Evolutionary conservation across 2,329 filamentous ascomycete genomes (phyloP).

Genomic region (Graphium sp.): DNA sequence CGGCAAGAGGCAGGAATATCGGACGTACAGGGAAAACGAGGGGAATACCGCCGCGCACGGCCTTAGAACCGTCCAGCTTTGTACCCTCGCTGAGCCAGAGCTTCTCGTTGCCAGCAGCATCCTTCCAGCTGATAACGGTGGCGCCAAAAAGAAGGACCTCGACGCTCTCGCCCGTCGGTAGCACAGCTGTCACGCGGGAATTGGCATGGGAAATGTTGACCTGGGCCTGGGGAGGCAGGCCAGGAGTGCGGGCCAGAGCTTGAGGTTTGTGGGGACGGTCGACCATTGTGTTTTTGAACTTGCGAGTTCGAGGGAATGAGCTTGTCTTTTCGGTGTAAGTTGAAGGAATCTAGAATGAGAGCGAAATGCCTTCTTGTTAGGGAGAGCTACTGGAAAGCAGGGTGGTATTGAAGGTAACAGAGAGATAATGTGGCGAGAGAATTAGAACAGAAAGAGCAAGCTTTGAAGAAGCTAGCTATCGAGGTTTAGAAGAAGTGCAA

Average conservation of each 20-base stretch:
- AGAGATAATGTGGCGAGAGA: not conserved
- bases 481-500: not conserved
- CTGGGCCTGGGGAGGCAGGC: conserved; percentile 56
- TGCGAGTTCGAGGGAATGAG: too few relatives aligned
- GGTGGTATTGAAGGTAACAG: not conserved
- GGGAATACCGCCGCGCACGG: conserved; percentile 82
- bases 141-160: conserved; percentile 81
- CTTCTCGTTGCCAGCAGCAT: conserved; percentile 60
- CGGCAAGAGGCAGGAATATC: too few relatives aligned
- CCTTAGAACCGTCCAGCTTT: conserved; percentile 70
- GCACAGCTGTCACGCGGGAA: conserved; percentile 56
- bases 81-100: conserved; percentile 73
- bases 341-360: too few relatives aligned
- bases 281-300: conserved; percentile 35
- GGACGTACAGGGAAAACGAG: conserved; percentile 73
- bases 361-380: too few relatives aligned
- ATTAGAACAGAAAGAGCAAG: not conserved
- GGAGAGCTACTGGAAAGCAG: not conserved
- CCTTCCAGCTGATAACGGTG: conserved; percentile 88
- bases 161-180: conserved; percentile 76
- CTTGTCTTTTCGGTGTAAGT: too few relatives aligned
- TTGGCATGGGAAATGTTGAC: conserved; percentile 59
- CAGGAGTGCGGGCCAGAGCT: conserved; percentile 57
- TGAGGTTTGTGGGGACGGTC: conserved; percentile 74
- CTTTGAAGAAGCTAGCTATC: not conserved